Percentiles rank a stretch among this genome's conserved stretches.
phyloP scores from a whole-genome alignment of 108 stramenopile species.

The Asterionellopsis glacialis region DNA sequence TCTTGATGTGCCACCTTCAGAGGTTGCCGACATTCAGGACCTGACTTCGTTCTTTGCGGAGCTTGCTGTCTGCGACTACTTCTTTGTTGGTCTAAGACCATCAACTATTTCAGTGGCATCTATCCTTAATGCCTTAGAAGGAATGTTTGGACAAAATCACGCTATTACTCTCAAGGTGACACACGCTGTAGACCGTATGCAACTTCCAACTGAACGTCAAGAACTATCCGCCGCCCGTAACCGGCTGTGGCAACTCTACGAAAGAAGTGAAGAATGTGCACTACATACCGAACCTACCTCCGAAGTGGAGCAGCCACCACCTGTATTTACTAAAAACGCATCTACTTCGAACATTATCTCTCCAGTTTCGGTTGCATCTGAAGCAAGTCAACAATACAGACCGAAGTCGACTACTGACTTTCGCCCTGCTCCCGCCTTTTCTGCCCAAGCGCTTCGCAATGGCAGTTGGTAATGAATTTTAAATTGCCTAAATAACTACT shows the following conservation, averaged over 20 bases:
- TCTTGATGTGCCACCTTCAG: conserved; percentile 22
- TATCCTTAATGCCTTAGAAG: conserved; percentile 74
- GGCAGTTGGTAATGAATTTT: no score
- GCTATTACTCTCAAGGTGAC: conserved; percentile 20
- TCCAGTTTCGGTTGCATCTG: not conserved
- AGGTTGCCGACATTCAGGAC: conserved; percentile 48
- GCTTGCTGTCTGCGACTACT: conserved; percentile 62
- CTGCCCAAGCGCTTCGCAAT: no score
- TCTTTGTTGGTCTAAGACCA: conserved; percentile 36
- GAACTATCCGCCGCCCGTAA: conserved; percentile 38
- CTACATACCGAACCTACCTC: conserved; percentile 34
- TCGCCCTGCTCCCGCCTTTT: no score
- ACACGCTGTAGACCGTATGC: conserved; percentile 10
- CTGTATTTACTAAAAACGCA: conserved; percentile 11
- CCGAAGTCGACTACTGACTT: no score
- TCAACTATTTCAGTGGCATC: conserved; percentile 55
- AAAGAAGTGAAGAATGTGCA: conserved; percentile 61
- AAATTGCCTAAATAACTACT: no score
- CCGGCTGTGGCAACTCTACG: conserved; percentile 58
- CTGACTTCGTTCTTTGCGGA: conserved; percentile 60
- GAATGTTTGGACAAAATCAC: conserved; percentile 44
- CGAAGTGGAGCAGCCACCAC: conserved; percentile 25
- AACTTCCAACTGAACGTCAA: conserved; percentile 10
- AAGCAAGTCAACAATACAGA: no score
- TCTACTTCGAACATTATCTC: conserved; percentile 9